Conservation (phyloP, 2,329 filamentous ascomycete species). For the Trichoderma breve region DNA sequence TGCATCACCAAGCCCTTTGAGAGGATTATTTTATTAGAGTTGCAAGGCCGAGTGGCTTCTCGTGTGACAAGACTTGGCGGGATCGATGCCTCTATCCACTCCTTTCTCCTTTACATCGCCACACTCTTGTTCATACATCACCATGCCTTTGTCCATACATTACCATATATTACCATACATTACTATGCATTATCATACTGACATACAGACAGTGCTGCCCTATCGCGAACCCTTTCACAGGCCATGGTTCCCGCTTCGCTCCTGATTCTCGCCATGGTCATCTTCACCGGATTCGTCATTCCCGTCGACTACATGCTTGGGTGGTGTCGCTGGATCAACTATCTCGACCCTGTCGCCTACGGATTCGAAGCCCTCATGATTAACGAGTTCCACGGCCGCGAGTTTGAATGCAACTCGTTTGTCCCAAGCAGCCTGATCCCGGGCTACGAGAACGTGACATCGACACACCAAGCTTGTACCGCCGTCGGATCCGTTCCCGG, state of each 20-base stretch:
- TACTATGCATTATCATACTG: not conserved
- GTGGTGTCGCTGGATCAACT: conserved; percentile 69
- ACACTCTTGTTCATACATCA: no score
- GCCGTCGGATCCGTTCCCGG: conserved; percentile 49
- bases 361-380: conserved; percentile 65
- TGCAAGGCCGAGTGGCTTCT: no score
- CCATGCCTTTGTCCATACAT: no score
- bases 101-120: no score
- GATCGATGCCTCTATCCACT: no score
- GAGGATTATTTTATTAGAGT: no score
- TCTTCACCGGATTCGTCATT: conserved; percentile 51
- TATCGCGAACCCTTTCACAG: conserved; percentile 54
- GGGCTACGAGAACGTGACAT: conserved; percentile 18
- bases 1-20: no score
- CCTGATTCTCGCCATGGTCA: conserved; percentile 33
- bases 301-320: conserved; percentile 51
- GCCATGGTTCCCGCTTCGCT: conserved; percentile 44
- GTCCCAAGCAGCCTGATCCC: conserved; percentile 29
- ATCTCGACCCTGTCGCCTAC: conserved; percentile 64
- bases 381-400: conserved; percentile 57
- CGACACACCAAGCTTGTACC: conserved; percentile 24
- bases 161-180: no score
- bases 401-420: conserved; percentile 30
- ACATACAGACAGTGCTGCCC: conserved; percentile 9
- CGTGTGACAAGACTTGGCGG: no score